Conservation (phyloP, 1,139 yeast species). For the Taphrina betulina region DNA sequence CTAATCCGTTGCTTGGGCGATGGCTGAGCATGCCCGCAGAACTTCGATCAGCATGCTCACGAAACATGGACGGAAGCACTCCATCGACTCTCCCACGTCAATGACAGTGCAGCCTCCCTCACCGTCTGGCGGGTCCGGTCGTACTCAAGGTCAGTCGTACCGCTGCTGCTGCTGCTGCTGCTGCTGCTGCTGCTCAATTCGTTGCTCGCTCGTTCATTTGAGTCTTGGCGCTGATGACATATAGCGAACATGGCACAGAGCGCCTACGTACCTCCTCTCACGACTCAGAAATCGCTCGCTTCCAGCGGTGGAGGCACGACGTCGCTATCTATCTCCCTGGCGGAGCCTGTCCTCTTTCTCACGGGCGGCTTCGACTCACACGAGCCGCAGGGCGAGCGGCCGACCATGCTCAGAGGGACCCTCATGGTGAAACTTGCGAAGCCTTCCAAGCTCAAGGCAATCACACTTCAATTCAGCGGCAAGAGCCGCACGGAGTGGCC, state of each 20-base stretch:
- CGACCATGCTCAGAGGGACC: slow-evolving; percentile 81
- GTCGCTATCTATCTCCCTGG: slow-evolving; percentile 57
- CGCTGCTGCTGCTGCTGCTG: too few species aligned
- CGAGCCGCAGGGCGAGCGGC: slow-evolving; percentile 69
- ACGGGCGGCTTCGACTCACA: slow-evolving; percentile 69
- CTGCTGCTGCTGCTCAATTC: too few species aligned
- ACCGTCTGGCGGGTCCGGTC: too few species aligned
- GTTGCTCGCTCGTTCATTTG: too few species aligned
- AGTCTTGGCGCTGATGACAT: too few species aligned
- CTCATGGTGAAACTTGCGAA: slow-evolving; percentile 68
- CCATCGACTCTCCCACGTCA: too few species aligned
- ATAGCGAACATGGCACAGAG: slow-evolving; percentile 21
- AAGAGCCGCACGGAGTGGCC: slow-evolving; percentile 91
- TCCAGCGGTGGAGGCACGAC: slow-evolving; percentile 39
- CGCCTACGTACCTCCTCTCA: slow-evolving; percentile 30
- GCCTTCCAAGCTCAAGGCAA: slow-evolving; percentile 69
- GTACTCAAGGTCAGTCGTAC: too few species aligned
- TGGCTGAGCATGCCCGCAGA: too few species aligned
- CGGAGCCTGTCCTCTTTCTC: slow-evolving; percentile 75
- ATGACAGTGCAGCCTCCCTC: background rate
- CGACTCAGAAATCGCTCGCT: slow-evolving; percentile 37
- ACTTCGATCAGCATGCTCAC: too few species aligned
- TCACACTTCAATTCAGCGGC: slow-evolving; percentile 70
- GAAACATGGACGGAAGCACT: too few species aligned
- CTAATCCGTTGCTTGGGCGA: too few species aligned